These are phyloP conservation scores for Salvia hispanica DNA, from an alignment of 257 asterid genomes.

Conservation along the genomic window DNA sequence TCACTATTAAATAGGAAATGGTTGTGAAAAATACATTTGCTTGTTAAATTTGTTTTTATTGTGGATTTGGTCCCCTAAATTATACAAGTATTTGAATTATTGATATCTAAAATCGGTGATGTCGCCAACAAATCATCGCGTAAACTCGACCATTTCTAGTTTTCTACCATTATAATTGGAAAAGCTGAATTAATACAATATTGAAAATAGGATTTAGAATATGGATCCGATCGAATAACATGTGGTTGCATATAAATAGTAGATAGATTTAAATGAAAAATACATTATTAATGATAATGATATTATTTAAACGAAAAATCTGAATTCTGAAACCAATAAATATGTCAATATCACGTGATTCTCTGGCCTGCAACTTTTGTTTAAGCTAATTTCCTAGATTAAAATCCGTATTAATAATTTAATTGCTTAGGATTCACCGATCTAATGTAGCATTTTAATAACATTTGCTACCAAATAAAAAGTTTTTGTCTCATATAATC, in stretches of 20 bases:
- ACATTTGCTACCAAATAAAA: constrained; percentile 14
- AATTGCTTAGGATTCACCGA: constrained; percentile 37
- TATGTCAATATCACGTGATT: background rate
- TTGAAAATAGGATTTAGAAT: background rate
- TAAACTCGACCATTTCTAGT: background rate
- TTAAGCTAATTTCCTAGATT: constrained; percentile 4
- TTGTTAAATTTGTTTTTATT: background rate
- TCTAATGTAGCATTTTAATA: constrained; percentile 27
- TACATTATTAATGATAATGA: background rate
- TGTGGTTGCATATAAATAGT: background rate
- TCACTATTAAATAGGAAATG: background rate
- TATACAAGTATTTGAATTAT: background rate
- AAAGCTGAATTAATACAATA: background rate
- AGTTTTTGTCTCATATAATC: background rate
- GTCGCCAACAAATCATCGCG: background rate
- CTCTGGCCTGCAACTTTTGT: constrained; percentile 23
- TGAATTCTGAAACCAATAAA: background rate
- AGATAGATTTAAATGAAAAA: background rate
- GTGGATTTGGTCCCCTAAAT: background rate
- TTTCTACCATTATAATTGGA: background rate
- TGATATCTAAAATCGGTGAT: background rate
- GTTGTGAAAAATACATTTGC: no score
- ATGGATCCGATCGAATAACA: background rate
- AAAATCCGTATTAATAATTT: constrained; percentile 26
- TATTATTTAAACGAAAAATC: background rate